These are phyloP conservation scores for Cerrena zonata DNA, from an alignment of 1,284 basidiomycete genomes.

Conservation along the genomic window DNA sequence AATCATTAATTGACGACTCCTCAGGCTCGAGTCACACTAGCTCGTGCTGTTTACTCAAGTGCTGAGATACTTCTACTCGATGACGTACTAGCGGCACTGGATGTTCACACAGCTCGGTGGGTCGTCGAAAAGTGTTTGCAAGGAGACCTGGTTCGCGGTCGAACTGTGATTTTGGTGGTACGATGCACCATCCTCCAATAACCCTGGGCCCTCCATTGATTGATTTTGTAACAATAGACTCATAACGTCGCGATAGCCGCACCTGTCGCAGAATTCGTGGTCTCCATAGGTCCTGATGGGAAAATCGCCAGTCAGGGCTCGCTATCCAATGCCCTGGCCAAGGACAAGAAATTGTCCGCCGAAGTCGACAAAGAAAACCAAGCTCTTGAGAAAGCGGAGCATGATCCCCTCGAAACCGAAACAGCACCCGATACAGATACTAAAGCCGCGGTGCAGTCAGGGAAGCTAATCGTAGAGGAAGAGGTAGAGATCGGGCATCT, in stretches of 20 bases:
- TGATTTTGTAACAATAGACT: conserved; percentile 48
- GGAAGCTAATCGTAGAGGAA: conserved; percentile 52
- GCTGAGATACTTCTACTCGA: conserved; percentile 55
- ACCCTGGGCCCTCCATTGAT: too few species aligned
- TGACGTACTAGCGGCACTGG: conserved; percentile 52
- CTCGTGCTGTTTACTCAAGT: conserved; percentile 60
- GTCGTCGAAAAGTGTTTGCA: conserved; percentile 67
- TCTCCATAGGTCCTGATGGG: conserved; percentile 48
- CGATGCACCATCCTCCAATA: too few species aligned
- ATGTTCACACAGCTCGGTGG: conserved; percentile 62
- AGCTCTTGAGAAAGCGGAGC: conserved; percentile 35
- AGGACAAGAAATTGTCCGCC: conserved; percentile 25
- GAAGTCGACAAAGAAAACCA: conserved; percentile 34
- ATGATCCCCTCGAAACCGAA: conserved; percentile 28
- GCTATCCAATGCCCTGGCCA: conserved; percentile 33
- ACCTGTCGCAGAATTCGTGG: conserved; percentile 56
- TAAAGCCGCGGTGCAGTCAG: conserved; percentile 30
- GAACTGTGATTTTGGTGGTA: conserved; percentile 67
- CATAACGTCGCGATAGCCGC: conserved; percentile 65
- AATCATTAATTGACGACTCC: conserved; percentile 25
- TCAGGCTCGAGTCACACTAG: conserved; percentile 63
- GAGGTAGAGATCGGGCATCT: conserved; percentile 55
- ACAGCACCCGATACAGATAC: conserved; percentile 18
- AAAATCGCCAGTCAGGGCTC: conserved; percentile 40
- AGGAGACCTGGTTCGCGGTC: conserved; percentile 55